Conservation (phyloP, 495 filamentous ascomycete genomes). For the Penicillium subrubescens region DNA sequence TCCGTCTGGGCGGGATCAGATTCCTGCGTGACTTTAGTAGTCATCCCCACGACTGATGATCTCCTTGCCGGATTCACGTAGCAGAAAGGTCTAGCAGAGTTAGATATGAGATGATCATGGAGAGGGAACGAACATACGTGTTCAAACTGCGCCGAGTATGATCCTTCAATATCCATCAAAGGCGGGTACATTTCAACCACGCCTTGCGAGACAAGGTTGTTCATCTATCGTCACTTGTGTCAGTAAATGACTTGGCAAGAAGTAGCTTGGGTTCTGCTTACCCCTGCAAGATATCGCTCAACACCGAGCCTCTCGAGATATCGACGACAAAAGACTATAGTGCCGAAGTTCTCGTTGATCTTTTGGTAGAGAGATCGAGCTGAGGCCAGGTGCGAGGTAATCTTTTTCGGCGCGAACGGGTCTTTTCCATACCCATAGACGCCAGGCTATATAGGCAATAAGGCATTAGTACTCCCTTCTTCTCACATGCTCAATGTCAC, state of each 20-base stretch:
- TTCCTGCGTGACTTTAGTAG: constrained; percentile 34
- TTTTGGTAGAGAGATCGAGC: constrained; percentile 61
- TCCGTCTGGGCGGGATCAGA: neutral
- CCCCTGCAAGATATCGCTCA: constrained; percentile 60
- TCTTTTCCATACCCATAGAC: constrained; percentile 55
- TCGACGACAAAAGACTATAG: constrained; percentile 62
- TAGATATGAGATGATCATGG: neutral
- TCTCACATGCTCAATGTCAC: neutral
- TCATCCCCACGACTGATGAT: constrained; percentile 54
- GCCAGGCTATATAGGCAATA: constrained; percentile 25
- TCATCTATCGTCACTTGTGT: constrained; percentile 39
- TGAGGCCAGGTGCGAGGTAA: constrained; percentile 53
- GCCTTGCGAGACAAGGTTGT: constrained; percentile 53
- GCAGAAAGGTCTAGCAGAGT: constrained; percentile 42
- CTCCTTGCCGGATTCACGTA: constrained; percentile 50
- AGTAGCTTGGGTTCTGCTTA: constrained; percentile 28
- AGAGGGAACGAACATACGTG: constrained; percentile 46
- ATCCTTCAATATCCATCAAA: constrained; percentile 56
- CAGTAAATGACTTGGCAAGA: neutral
- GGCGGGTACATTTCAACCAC: constrained; percentile 57
- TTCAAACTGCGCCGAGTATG: constrained; percentile 63
- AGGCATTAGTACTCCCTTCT: constrained; percentile 16
- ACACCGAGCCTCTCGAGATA: constrained; percentile 66
- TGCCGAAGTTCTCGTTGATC: constrained; percentile 66
- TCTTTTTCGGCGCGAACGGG: constrained; percentile 49